Base-by-base conservation (phyloP, 163 green algal species). In the Scenedesmus sp. region DNA sequence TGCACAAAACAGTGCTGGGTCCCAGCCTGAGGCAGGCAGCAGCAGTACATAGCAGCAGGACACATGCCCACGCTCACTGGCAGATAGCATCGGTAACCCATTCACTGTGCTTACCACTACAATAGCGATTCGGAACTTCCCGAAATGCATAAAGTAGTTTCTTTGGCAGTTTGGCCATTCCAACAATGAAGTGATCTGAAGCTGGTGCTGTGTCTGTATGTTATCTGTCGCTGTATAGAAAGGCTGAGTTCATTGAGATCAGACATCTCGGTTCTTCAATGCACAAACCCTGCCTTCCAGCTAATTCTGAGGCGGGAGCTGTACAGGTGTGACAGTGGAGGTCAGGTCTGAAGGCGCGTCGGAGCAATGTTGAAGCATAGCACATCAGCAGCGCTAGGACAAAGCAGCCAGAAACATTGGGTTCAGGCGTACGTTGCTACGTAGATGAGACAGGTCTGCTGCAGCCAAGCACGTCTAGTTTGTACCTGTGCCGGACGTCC, bases 261-360 rank as follows among this genome's bases (percentile, higher is more conserved):
- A 7, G 24, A 35, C 3, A 22, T 4, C 7, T 20, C 18, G 18
- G 30, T 37, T 72, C 9, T 24, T 22, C 22, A 9, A 72, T 76
- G 3, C 6, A 40, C 30, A 76, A 7, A 20, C 65, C 30, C 30
- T 76, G 30, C 65, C n/a, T 37, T 37, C 16, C 7, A 76, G 30
- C 65, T 76, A 40, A 20, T 1, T 1, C 30, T 76, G 65, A 76
- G 30, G 65, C 65, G 30, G 65, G 65, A 76, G 65, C 65, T 76
- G 65, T 76, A 76, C 65, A 76, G 65, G 30, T 40, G 65, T 76
- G 65, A 76, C 65, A 40, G 65, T 40, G 65, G 65, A 76, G 65
- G 65, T 76, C 65, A 76, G 65, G 65, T 76, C 65, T 76, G 65
- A 76, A 40, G 65, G 30, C 30, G 30, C 9, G 5, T 40, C 24